Evolutionary conservation across 768 basidiomycete species (phyloP).

Genomic region (Erythrobasidium yunnanense): DNA sequence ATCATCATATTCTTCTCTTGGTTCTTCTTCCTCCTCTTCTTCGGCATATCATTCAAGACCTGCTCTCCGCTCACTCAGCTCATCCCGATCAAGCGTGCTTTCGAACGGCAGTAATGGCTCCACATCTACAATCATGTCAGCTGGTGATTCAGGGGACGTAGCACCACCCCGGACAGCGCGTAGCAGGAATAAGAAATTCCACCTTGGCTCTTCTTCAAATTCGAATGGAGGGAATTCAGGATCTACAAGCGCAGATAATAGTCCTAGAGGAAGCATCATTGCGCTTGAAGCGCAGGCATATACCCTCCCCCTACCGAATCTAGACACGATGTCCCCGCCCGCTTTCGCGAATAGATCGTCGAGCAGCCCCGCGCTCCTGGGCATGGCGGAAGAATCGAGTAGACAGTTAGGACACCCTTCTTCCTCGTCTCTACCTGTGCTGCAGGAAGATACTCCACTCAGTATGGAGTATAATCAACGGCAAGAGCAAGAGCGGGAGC

Average conservation of each 20-base stretch:
- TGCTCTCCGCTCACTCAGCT: background rate
- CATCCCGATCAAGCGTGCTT: background rate
- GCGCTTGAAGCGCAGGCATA: background rate
- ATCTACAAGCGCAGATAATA: background rate
- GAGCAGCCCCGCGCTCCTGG: background rate
- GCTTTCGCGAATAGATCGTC: background rate
- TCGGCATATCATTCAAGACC: background rate
- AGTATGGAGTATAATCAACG: background rate
- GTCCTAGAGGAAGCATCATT: background rate
- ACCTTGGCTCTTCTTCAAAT: background rate
- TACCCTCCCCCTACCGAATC: background rate
- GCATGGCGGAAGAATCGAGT: background rate
- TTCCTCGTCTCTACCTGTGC: background rate
- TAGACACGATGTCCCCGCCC: background rate
- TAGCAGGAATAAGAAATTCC: background rate
- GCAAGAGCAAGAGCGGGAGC: background rate
- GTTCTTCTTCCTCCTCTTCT: background rate
- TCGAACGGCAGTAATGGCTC: too few species aligned
- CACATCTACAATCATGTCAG: background rate
- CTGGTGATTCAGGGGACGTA: constrained; percentile 18
- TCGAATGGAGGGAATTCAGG: too few species aligned
- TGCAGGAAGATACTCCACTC: background rate
- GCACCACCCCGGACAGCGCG: constrained; percentile 2
- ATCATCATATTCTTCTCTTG: background rate
- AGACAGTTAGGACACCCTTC: constrained; percentile 5